Evolutionary conservation across 129 eudicot genomes (phyloP).

Genomic region (Scalesia atractyloides): DNA sequence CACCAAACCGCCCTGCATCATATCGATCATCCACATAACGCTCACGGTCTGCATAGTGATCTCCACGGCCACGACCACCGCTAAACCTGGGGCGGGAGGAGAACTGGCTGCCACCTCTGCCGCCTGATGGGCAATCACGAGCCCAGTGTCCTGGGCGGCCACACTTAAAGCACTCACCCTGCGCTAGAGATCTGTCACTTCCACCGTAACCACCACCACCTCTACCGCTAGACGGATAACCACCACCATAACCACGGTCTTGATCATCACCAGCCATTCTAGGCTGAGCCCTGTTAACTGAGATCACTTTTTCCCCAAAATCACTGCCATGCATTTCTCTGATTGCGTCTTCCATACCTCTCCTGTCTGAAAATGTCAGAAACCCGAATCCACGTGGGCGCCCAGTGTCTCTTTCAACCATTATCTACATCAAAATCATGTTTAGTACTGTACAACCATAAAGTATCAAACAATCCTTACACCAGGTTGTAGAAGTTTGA

Average conservation of each 20-base stretch:
- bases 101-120: constrained; percentile 45
- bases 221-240: constrained; percentile 70
- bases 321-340: constrained; percentile 89
- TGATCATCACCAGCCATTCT: constrained; percentile 66
- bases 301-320: constrained; percentile 71
- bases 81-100: constrained; percentile 66
- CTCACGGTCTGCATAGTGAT: constrained; percentile 71
- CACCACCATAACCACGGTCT: constrained; percentile 62
- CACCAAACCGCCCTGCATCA: constrained; percentile 73
- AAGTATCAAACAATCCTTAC: not conserved
- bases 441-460: constrained; percentile 24
- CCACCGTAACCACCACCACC: constrained; percentile 64
- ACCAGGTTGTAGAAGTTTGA: constrained; percentile 9
- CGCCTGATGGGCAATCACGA: constrained; percentile 84
- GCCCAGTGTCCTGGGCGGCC: constrained; percentile 98
- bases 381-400: constrained; percentile 99
- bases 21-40: constrained; percentile 76
- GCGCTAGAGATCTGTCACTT: constrained; percentile 69
- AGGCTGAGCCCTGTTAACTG: constrained; percentile 95
- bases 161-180: constrained; percentile 92
- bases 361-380: constrained; percentile 87
- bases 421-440: constrained; percentile 53
- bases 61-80: constrained; percentile 69
- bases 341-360: constrained; percentile 93
- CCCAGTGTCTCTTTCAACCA: constrained; percentile 94